Base-by-base conservation (phyloP, 2,329 filamentous ascomycete species). In the Colletotrichum endophyticum region DNA sequence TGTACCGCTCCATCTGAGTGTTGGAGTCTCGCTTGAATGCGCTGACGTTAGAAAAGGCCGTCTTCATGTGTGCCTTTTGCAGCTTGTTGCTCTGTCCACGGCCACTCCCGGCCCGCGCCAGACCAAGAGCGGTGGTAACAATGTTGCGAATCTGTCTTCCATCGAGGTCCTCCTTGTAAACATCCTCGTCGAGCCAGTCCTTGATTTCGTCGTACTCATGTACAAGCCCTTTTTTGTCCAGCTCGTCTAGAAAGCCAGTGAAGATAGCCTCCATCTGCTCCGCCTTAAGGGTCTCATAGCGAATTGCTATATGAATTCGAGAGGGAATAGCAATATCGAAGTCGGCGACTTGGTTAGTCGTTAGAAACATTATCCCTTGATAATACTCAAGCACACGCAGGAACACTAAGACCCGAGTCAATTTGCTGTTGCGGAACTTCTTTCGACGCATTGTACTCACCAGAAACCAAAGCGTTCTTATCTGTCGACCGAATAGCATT, bases 101-200 rank as follows among this genome's bases (percentile, higher is more conserved):
- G 27, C 5, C 27, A 11, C 56, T 61, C 56, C 19, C 56, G 4
- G 56, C 56, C 27, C 56, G 56, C 22, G 56, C 22, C 12, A 28
- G 27, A 28, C 56, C 25, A 3, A 61, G 27, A 34, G 66, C 34
- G 28, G 66, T 68, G 25, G 76, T 67, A 11, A 80, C 62, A 9
- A 78, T 61, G 66, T 80, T 80, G n/a, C 78, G 78, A 34, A 80
- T 78, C 71, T 77, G 72, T n/a, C 75, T 57, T 19, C 78, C 78
- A 63, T 80, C 75, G 39, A 80, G 72, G 22, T 36, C 36, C 53
- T 71, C 49, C 5, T 30, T 61, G 27, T 71, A 49, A 9, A 72
- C 36, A n/a, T 66, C 61, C 22, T 66, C 39, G 30, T 75, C 44
- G 56, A 70, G 44, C 63, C 62, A 64, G 1, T 73, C 56, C 73